Evolutionary conservation across 208 protist species (phyloP).

Genomic region (Crithidia expoeki): DNA sequence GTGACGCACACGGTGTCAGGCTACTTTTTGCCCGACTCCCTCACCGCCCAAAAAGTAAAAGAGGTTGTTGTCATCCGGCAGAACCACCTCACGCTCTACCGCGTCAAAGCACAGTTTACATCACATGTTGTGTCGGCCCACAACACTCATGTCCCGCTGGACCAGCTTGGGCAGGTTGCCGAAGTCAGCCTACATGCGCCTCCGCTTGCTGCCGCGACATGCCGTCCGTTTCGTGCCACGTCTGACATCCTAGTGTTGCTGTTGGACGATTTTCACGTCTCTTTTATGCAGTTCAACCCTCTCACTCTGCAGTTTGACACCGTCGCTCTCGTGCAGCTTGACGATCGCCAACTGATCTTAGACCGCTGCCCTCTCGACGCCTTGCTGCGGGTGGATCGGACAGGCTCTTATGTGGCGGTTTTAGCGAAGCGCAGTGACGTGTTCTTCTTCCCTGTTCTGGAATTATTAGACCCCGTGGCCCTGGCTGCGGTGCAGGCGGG

Average conservation of each 20-base stretch:
- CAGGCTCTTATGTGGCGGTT: slow-evolving; percentile 63
- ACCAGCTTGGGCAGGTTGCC: slow-evolving; percentile 43
- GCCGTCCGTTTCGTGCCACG: slow-evolving; percentile 51
- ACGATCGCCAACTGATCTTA: slow-evolving; percentile 61
- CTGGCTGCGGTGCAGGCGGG: slow-evolving; percentile 7
- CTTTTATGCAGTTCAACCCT: slow-evolving; percentile 78
- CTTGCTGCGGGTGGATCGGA: slow-evolving; percentile 77
- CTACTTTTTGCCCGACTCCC: slow-evolving; percentile 50
- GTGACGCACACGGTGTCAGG: slow-evolving; percentile 83
- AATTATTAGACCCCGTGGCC: slow-evolving; percentile 23
- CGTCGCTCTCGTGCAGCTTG: slow-evolving; percentile 78
- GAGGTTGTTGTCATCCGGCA: slow-evolving; percentile 72
- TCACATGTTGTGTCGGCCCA: not conserved
- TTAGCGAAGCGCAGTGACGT: slow-evolving; percentile 68
- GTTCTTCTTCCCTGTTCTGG: slow-evolving; percentile 69
- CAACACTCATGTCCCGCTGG: slow-evolving; percentile 16
- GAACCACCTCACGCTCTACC: slow-evolving; percentile 80
- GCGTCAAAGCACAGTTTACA: not conserved
- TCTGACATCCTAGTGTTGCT: slow-evolving; percentile 75
- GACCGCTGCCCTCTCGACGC: slow-evolving; percentile 53
- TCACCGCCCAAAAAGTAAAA: slow-evolving; percentile 32
- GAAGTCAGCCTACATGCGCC: slow-evolving; percentile 70
- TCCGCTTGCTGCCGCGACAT: slow-evolving; percentile 50
- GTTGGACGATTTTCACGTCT: slow-evolving; percentile 88
- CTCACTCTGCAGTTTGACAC: slow-evolving; percentile 64